A percentile compares a stretch with the other conserved stretches of the same genome.
Conservation (phyloP, 768 basidiomycete species). For the Tricholoma furcatifolium region DNA sequence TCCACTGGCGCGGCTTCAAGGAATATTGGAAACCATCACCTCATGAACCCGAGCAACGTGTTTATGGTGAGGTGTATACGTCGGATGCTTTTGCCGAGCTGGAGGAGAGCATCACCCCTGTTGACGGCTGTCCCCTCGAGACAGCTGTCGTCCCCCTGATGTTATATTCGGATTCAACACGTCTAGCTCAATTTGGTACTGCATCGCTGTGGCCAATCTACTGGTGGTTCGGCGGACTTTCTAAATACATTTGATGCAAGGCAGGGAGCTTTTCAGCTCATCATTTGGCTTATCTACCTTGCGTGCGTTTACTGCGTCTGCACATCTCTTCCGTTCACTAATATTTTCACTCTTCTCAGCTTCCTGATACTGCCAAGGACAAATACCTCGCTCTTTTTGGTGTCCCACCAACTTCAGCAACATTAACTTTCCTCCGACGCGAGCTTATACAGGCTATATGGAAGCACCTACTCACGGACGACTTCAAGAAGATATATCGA, state of each 20-base stretch:
- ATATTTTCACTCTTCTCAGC: not conserved
- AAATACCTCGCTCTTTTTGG: not conserved
- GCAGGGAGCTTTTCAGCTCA: not conserved
- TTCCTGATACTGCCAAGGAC: not conserved
- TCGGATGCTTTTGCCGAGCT: not conserved
- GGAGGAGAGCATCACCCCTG: not conserved
- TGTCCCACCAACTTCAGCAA: not conserved
- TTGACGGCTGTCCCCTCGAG: not conserved
- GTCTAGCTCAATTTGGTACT: not conserved
- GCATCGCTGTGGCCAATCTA: not conserved
- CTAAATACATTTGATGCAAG: not conserved
- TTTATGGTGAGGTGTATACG: slow-evolving; percentile 1
- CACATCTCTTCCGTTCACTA: not conserved
- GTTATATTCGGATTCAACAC: not conserved
- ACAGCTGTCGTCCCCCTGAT: not conserved
- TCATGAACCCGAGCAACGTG: not conserved
- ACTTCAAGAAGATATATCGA: not conserved
- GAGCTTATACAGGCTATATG: not conserved
- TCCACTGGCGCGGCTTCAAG: not conserved
- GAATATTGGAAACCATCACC: not conserved
- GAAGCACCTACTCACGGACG: not conserved
- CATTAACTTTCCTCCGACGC: not conserved
- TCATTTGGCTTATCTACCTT: not conserved
- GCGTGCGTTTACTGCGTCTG: not conserved
- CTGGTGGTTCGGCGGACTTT: not conserved